These are phyloP conservation scores for Leishmania guyanensis DNA, from an alignment of 208 protist genomes.

Conservation along the genomic window DNA sequence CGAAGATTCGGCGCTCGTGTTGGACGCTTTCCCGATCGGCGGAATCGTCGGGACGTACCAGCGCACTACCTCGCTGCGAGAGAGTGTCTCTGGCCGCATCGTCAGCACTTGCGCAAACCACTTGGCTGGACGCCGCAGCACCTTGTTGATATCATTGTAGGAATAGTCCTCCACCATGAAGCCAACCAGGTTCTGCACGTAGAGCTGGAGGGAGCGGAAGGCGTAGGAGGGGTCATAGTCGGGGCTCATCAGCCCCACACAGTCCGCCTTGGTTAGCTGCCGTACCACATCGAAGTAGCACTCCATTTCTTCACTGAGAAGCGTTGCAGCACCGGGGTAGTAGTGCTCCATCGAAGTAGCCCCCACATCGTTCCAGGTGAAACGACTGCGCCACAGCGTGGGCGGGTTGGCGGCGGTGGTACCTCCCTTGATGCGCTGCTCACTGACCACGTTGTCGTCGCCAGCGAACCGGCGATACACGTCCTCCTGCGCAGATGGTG, in stretches of 20 bases:
- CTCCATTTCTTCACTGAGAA: constrained; percentile 79
- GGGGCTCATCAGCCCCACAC: constrained; percentile 58
- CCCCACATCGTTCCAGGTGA: constrained; percentile 80
- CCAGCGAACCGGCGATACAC: constrained; percentile 68
- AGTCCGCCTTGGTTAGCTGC: constrained; percentile 61
- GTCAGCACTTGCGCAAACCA: constrained; percentile 81
- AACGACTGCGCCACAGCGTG: constrained; percentile 62
- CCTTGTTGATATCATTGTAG: constrained; percentile 87
- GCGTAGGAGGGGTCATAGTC: constrained; percentile 68
- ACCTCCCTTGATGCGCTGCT: constrained; percentile 70
- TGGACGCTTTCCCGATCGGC: constrained; percentile 14
- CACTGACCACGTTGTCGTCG: constrained; percentile 62
- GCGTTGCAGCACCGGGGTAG: constrained; percentile 73
- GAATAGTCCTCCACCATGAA: constrained; percentile 83
- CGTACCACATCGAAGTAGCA: constrained; percentile 60
- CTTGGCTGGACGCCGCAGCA: constrained; percentile 74
- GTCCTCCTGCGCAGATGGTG: constrained; percentile 8
- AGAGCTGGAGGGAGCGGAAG: constrained; percentile 69
- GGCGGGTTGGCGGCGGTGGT: constrained; percentile 22
- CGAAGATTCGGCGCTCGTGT: constrained; percentile 22
- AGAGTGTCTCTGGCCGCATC: constrained; percentile 77
- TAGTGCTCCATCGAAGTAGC: constrained; percentile 84
- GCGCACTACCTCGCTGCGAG: constrained; percentile 39
- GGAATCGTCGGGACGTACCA: constrained; percentile 35
- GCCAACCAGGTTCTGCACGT: constrained; percentile 86